Conservation (phyloP, 1,284 basidiomycete species). For the Paramarasmius palmivorus region DNA sequence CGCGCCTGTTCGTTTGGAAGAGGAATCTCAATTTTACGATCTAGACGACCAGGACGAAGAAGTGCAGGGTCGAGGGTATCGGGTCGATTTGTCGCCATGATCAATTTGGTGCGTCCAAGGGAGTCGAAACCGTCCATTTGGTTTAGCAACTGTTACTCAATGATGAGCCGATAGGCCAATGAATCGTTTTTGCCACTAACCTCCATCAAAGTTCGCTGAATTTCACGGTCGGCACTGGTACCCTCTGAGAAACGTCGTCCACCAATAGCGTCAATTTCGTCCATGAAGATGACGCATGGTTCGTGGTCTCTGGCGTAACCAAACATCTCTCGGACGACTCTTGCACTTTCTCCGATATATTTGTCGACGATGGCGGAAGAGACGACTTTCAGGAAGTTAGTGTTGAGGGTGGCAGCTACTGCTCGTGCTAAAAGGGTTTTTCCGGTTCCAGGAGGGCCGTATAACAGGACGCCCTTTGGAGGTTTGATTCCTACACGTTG, state of each 20-base stretch:
- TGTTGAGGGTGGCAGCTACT: slow-evolving; percentile 93
- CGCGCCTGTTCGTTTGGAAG: slow-evolving; percentile 96
- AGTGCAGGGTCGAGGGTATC: slow-evolving; percentile 98
- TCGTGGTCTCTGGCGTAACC: slow-evolving; percentile 97
- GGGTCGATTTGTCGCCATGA: slow-evolving; percentile 98
- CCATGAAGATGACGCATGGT: slow-evolving; percentile 99
- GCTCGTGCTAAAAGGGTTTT: slow-evolving; percentile 96
- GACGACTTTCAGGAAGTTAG: slow-evolving; percentile 98
- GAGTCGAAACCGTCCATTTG: slow-evolving; percentile 99
- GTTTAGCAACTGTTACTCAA: slow-evolving; percentile 77
- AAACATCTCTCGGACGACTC: slow-evolving; percentile 97
- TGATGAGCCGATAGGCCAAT: neutral
- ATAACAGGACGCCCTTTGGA: slow-evolving; percentile 91
- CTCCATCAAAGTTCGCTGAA: slow-evolving; percentile 99
- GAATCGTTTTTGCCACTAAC: slow-evolving; percentile 35
- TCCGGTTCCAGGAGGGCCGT: slow-evolving; percentile 93
- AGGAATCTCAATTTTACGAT: slow-evolving; percentile 98
- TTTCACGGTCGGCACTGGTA: slow-evolving; percentile 97
- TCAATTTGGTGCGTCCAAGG: slow-evolving; percentile 93
- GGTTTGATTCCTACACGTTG: slow-evolving; percentile 94
- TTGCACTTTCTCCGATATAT: slow-evolving; percentile 97
- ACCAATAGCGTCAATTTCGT: slow-evolving; percentile 98
- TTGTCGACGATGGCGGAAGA: slow-evolving; percentile 99
- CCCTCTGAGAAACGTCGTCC: slow-evolving; percentile 97
- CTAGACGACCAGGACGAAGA: slow-evolving; percentile 92